A percentile compares a stretch with the other conserved stretches of the same genome.
Conservation (phyloP, 1,284 basidiomycete species). For the Fomitopsis pinicola region DNA sequence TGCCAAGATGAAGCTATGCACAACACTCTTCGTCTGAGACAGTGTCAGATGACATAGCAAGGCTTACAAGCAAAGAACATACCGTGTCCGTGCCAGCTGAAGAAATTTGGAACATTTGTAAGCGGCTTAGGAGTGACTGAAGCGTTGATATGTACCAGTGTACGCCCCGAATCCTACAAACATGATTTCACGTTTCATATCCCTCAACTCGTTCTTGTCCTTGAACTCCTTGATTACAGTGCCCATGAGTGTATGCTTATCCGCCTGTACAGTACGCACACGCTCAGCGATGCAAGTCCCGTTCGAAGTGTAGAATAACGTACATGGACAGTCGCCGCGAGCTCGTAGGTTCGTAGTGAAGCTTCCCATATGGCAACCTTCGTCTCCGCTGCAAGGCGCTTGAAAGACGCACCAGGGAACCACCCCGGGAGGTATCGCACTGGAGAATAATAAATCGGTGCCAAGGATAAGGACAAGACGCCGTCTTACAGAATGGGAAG, state of each 20-base stretch:
- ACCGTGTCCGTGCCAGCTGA: constrained; percentile 29
- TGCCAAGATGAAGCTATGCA: constrained; percentile 36
- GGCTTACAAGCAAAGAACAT: background rate
- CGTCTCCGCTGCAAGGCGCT: background rate
- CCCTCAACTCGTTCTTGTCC: background rate
- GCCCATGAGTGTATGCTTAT: background rate
- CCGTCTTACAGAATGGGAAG: constrained; percentile 14
- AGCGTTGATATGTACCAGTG: constrained; percentile 25
- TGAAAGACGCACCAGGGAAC: constrained; percentile 18
- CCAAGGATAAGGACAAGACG: background rate
- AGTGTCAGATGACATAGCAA: constrained; percentile 8
- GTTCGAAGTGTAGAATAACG: constrained; percentile 17
- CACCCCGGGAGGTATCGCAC: constrained; percentile 16
- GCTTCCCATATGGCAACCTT: background rate
- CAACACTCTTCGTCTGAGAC: background rate
- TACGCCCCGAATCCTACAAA: constrained; percentile 48
- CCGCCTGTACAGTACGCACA: background rate
- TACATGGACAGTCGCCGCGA: constrained; percentile 46
- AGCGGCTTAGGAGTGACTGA: no score
- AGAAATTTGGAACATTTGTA: no score
- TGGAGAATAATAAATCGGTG: background rate
- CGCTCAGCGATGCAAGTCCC: background rate
- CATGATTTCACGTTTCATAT: constrained; percentile 45
- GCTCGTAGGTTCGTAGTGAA: constrained; percentile 30
- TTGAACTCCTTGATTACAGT: background rate